Evolutionary conservation across 2,329 filamentous ascomycete species (phyloP), one percentile per base, ranked within the genome.

Genomic region (Didymella pinodella): DNA sequence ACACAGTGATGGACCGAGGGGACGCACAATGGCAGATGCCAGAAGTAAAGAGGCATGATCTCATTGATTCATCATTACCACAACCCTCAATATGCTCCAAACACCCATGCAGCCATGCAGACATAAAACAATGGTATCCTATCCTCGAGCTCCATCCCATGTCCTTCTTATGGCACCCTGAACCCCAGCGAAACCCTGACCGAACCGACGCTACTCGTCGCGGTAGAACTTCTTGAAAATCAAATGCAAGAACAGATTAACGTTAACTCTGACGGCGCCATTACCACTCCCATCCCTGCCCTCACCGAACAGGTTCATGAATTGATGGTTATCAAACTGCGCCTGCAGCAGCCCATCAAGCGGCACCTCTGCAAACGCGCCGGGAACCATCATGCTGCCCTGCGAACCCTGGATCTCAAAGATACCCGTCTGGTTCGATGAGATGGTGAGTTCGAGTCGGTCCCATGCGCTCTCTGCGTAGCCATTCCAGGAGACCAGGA

Each of bases 181-280:
- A 36, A 36, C 32, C 32, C 32, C 32, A 14, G 11, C 16, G 32
- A 11, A 11, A 16, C 16, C 32, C 16, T 7, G 16, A 36, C 10
- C 16, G 11, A 25, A 12, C 22, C 38, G 38, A 3, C 32, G 44
- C 54, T 61, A 72, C 57, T 68, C 66, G 47, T 83, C 81, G 62
- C 79, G 72, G 65, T 99, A 99, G 79, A 99, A 99, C 84, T 99
- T 99, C 86, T 96, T 96, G 84, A 98, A 98, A 68, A 99, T 86
- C 78, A 98, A 83, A 84, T 99, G 95, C 83, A 99, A 83, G 80
- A 99, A 87, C 73, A 99, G 79, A 81, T 99, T 99, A 72, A 99
- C 95, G 78, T 98, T 98, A 73, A 99, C 85, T 79, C 90, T 89
- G 74, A 97, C 84, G 64, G 76, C 74, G 0, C 79, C 71, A 46